A percentile compares a stretch with the other conserved stretches of the same genome.
These are phyloP conservation scores for Termitomyces heimii DNA, from an alignment of 768 basidiomycete species.

Conservation along the genomic window DNA sequence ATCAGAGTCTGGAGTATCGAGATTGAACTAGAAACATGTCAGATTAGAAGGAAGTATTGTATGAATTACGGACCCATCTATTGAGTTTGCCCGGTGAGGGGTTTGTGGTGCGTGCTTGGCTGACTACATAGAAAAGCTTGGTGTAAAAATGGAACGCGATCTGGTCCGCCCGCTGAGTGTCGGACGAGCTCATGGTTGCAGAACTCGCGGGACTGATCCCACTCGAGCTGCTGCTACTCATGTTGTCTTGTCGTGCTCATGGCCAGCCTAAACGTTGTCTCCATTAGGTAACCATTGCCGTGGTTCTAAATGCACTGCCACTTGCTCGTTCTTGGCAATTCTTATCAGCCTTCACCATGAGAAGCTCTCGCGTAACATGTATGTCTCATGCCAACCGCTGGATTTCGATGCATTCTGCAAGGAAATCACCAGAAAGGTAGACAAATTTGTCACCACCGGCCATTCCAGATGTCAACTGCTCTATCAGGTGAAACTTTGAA, in stretches of 20 bases:
- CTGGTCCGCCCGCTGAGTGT: constrained; percentile 69
- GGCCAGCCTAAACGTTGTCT: neutral
- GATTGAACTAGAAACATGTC: constrained; percentile 58
- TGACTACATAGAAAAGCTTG: constrained; percentile 73
- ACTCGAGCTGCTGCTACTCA: constrained; percentile 6
- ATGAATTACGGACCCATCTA: constrained; percentile 64
- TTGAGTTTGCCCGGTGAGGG: constrained; percentile 47
- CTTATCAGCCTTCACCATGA: neutral
- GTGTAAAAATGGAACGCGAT: constrained; percentile 81
- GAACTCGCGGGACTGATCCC: constrained; percentile 7
- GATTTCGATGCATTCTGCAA: neutral
- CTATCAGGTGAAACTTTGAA: neutral
- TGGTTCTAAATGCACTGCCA: constrained; percentile 6
- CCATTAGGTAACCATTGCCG: constrained; percentile 11
- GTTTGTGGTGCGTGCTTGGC: constrained; percentile 63
- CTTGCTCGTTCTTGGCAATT: neutral
- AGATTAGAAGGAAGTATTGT: neutral
- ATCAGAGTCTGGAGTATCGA: constrained; percentile 73
- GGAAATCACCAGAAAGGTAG: neutral
- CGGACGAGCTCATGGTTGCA: constrained; percentile 29
- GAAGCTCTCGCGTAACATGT: neutral
- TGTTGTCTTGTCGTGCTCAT: constrained; percentile 8
- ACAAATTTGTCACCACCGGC: neutral
- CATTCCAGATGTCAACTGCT: neutral
- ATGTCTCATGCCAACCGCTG: neutral